phyloP scores from a whole-genome alignment of 2,329 filamentous ascomycete species.

The Coleophoma crateriformis region DNA sequence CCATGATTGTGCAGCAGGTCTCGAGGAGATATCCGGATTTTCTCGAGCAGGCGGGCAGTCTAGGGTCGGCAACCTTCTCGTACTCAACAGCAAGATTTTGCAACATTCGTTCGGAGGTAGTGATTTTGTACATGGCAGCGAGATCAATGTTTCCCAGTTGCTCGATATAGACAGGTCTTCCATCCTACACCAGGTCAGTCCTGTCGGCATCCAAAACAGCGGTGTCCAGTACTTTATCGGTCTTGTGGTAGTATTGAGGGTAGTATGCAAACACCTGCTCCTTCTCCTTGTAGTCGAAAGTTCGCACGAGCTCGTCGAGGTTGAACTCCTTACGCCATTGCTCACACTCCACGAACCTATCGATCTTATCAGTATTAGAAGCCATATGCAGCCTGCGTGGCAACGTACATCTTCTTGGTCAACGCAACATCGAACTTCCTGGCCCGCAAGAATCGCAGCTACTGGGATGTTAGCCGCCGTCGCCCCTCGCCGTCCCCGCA shows the following conservation, averaged over 20 bases:
- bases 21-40: conserved; percentile 86
- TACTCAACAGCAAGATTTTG: conserved; percentile 96
- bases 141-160: conserved; percentile 92
- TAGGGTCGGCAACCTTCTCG: conserved; percentile 89
- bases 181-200: conserved; percentile 57
- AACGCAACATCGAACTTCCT: conserved; percentile 88
- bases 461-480: not conserved
- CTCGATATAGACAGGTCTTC: conserved; percentile 95
- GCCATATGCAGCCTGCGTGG: not conserved
- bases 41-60: conserved; percentile 90
- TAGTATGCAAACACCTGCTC: conserved; percentile 82
- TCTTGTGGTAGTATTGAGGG: conserved; percentile 99
- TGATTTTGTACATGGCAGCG: conserved; percentile 86
- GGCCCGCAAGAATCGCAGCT: conserved; percentile 87
- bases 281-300: conserved; percentile 86
- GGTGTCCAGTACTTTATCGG: conserved; percentile 59
- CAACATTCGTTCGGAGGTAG: conserved; percentile 87
- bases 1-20: conserved; percentile 98
- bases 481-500: not conserved
- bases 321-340: conserved; percentile 85
- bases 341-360: conserved; percentile 85
- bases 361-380: conserved; percentile 10
- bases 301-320: conserved; percentile 74
- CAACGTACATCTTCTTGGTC: conserved; percentile 78
- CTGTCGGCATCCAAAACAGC: not conserved